Conservation (phyloP, 495 filamentous ascomycete species). For the Aspergillus bridgeri region DNA sequence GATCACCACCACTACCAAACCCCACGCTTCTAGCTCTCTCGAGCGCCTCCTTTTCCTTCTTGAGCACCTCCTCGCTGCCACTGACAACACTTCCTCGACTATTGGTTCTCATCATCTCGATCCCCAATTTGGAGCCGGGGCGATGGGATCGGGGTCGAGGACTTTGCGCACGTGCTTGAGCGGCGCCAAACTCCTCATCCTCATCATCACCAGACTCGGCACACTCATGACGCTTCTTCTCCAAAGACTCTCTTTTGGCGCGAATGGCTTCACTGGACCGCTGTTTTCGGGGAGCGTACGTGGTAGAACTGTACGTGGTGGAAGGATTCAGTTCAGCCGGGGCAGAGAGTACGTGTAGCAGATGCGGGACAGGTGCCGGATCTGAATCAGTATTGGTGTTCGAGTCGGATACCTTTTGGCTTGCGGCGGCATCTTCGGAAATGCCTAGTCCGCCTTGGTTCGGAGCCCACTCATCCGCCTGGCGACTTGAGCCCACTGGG, state of each 20-base stretch:
- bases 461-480: slow-evolving; percentile 70
- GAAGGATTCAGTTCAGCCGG: slow-evolving; percentile 58
- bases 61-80: slow-evolving; percentile 42
- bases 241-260: slow-evolving; percentile 71
- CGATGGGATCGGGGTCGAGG: slow-evolving; percentile 49
- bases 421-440: slow-evolving; percentile 40
- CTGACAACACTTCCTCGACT: slow-evolving; percentile 79
- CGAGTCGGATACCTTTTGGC: slow-evolving; percentile 24
- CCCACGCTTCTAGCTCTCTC: slow-evolving; percentile 24
- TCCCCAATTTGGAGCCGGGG: slow-evolving; percentile 77
- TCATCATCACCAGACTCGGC: slow-evolving; percentile 89
- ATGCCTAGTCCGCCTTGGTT: slow-evolving; percentile 68
- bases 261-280: slow-evolving; percentile 75
- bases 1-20: slow-evolving; percentile 21
- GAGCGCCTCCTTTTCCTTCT: slow-evolving; percentile 36
- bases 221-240: slow-evolving; percentile 71
- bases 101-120: slow-evolving; percentile 95
- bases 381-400: slow-evolving; percentile 25
- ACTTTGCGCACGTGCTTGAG: slow-evolving; percentile 54
- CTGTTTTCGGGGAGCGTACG: slow-evolving; percentile 56
- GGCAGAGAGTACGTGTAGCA: slow-evolving; percentile 64
- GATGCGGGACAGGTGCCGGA: slow-evolving; percentile 43
- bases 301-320: slow-evolving; percentile 30
- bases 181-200: slow-evolving; percentile 77
- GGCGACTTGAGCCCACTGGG: slow-evolving; percentile 68